These are phyloP conservation scores for Diplogelasinospora grovesii DNA, from an alignment of 495 filamentous ascomycete species.

Conservation along the genomic window DNA sequence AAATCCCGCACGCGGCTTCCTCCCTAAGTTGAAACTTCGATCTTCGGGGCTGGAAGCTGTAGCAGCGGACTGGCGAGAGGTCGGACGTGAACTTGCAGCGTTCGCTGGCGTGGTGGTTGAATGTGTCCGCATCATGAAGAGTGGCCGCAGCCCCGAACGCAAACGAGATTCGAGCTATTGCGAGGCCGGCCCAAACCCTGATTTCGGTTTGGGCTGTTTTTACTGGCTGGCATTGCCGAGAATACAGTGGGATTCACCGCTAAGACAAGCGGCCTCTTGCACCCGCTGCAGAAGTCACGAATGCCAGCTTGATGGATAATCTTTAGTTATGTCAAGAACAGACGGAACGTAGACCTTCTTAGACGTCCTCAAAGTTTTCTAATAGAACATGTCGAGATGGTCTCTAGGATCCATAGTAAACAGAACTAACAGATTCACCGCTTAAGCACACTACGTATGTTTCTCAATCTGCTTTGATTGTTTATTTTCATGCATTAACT, in stretches of 20 bases:
- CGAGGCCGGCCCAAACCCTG: conserved; percentile 20
- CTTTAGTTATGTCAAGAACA: no score
- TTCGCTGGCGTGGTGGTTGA: no score
- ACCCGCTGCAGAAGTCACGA: no score
- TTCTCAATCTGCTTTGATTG: conserved; percentile 22
- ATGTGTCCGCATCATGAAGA: no score
- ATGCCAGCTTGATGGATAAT: no score
- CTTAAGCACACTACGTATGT: no score
- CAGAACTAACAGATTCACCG: conserved; percentile 5
- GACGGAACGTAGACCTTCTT: no score
- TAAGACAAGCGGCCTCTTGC: no score
- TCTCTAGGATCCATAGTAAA: conserved; percentile 12
- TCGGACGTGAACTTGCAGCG: conserved; percentile 3
- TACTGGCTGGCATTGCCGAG: conserved; percentile 22
- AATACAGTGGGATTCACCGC: conserved; percentile 4
- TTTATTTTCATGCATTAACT: conserved; percentile 22
- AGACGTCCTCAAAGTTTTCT: no score
- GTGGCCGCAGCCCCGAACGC: no score
- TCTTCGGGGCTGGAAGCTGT: neutral
- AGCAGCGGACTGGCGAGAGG: neutral
- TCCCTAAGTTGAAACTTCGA: no score
- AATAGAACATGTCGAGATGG: no score
- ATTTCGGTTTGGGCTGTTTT: conserved; percentile 23
- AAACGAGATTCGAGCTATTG: conserved; percentile 7
- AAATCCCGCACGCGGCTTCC: conserved; percentile 24